phyloP scores from a whole-genome alignment of 108 stramenopile species.

The Poteriospumella lacustris region DNA sequence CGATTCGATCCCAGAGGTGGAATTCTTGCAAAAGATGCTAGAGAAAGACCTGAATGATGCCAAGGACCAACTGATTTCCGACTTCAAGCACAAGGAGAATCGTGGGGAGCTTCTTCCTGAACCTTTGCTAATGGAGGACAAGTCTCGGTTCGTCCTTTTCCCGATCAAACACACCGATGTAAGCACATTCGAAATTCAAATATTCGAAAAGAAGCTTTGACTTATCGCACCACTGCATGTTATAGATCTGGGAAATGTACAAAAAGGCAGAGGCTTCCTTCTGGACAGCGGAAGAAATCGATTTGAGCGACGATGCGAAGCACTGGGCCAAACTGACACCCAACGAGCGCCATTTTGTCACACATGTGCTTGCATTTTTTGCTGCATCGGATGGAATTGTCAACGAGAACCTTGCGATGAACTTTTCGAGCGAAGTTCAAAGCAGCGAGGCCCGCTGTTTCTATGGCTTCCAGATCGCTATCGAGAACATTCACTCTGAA shows the following conservation, averaged over 20 bases:
- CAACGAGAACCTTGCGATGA: slow-evolving; percentile 94
- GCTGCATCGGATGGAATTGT: slow-evolving; percentile 99
- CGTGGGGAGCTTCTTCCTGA: slow-evolving; percentile 34
- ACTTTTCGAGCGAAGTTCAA: slow-evolving; percentile 94
- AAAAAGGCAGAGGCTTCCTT: slow-evolving; percentile 99
- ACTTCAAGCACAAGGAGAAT: not conserved
- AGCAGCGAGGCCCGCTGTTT: slow-evolving; percentile 96
- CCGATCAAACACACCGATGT: slow-evolving; percentile 93
- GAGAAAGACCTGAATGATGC: not conserved
- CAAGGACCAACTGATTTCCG: not conserved
- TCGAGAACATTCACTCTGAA: slow-evolving; percentile 99
- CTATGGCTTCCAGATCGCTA: slow-evolving; percentile 99
- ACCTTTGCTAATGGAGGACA: slow-evolving; percentile 61
- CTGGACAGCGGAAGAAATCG: slow-evolving; percentile 99
- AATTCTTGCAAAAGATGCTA: not conserved
- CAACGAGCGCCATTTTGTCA: slow-evolving; percentile 96
- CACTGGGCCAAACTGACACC: slow-evolving; percentile 83
- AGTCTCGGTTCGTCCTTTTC: slow-evolving; percentile 88
- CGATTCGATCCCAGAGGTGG: not conserved
- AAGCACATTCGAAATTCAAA: not conserved
- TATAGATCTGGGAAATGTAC: slow-evolving; percentile 85
- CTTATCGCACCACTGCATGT: not conserved
- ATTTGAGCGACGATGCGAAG: slow-evolving; percentile 82
- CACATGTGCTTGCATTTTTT: slow-evolving; percentile 97
- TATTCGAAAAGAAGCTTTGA: not conserved